Conservation (phyloP, 176 grass and related monocot species). For the Triticum timopheevii region DNA sequence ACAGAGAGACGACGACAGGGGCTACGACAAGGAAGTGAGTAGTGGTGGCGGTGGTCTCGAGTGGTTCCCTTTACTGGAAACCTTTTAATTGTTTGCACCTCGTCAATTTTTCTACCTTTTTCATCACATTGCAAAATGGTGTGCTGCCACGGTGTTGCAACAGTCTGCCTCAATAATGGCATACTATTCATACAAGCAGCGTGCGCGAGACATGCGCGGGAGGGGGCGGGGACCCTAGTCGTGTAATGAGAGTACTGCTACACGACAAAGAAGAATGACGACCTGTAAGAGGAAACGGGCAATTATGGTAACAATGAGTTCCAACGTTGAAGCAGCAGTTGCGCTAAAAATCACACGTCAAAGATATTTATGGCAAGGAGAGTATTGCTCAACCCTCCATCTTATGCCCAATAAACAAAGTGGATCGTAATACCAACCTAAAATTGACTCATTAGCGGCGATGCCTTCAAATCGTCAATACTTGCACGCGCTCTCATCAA, state of each 20-base stretch:
- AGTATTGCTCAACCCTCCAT: background rate
- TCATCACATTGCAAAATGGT: background rate
- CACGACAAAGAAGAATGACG: background rate
- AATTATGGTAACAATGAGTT: background rate
- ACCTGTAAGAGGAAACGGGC: accelerated
- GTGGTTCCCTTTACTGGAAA: background rate
- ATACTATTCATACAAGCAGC: background rate
- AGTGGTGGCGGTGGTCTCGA: too few relatives aligned
- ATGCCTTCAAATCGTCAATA: background rate
- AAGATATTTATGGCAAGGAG: background rate
- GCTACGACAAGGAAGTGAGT: too few relatives aligned
- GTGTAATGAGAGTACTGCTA: background rate
- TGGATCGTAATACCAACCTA: background rate
- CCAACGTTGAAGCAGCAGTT: background rate
- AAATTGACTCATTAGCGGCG: background rate
- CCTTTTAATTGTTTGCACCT: background rate
- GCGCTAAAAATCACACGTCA: background rate
- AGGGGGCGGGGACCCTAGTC: background rate
- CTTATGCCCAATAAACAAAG: background rate
- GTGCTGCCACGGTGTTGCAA: background rate
- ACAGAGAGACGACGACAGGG: background rate
- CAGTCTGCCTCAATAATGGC: background rate
- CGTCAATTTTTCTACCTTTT: background rate
- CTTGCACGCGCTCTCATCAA: background rate
- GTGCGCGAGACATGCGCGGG: too few relatives aligned